phyloP scores from a whole-genome alignment of 129 eudicot species.

The Helianthus tuberosus region DNA sequence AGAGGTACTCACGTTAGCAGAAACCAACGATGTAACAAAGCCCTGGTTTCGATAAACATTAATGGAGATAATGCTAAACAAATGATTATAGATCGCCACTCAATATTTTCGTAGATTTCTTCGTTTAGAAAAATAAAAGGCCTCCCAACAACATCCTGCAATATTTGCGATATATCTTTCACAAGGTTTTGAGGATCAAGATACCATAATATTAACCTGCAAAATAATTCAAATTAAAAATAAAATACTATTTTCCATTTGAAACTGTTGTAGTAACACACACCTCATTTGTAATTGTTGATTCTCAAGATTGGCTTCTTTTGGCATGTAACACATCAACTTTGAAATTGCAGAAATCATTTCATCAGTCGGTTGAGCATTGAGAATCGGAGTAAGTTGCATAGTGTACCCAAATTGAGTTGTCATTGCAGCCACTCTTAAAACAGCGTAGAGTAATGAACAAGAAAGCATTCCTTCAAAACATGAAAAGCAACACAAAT shows the following conservation, averaged over 20 bases:
- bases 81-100: conserved; percentile 61
- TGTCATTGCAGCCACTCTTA: conserved; percentile 53
- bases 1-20: conserved; percentile 56
- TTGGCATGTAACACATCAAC: conserved; percentile 39
- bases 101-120: conserved; percentile 54
- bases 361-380: conserved; percentile 35
- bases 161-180: conserved; percentile 51
- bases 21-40: conserved; percentile 73
- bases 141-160: conserved; percentile 53
- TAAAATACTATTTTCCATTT: conserved; percentile 7
- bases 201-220: conserved; percentile 74
- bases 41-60: conserved; percentile 65
- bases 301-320: conserved; percentile 31
- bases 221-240: conserved; percentile 16
- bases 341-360: conserved; percentile 33
- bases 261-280: conserved; percentile 8
- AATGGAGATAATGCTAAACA: conserved; percentile 67
- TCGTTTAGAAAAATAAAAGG: conserved; percentile 54
- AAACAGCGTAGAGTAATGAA: conserved; percentile 43
- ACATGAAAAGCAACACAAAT: not conserved
- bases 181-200: conserved; percentile 61
- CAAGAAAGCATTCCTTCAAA: conserved; percentile 53
- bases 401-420: conserved; percentile 29
- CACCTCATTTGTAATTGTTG: conserved; percentile 64
- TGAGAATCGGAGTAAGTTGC: conserved; percentile 32